Evolutionary conservation across 108 stramenopile genomes (phyloP), one percentile per base, ranked within the genome.

Genomic region (Aurantiochytrium sp.): DNA sequence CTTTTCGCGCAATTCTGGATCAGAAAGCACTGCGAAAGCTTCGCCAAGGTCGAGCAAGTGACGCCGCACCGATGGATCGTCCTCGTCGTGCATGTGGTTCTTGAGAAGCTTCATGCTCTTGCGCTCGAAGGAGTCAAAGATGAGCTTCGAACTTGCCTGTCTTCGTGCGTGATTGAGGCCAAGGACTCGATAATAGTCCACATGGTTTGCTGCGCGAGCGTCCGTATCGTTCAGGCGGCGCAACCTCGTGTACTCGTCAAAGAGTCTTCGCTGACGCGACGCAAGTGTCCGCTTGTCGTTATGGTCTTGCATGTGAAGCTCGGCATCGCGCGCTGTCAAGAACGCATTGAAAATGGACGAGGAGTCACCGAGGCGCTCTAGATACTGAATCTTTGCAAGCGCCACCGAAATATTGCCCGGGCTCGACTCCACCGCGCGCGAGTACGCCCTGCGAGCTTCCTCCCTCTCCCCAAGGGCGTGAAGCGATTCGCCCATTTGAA

Each of bases 21-120:
- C 94, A 5, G 91, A 90, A 23, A 95, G 88, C 21, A 93, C 64
- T 44, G 91, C 91, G 87, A 95, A 95, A 0, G 95, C 94, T 29
- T 88, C 90, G n/a, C 94, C 87, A 28, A 95, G 90, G 64, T 92
- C 92, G 1, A 91, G 72, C 64, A 95, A 94, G 60, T 91, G 91
- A 47, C 72, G 64, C n/a, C 72, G 71, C 28, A 91, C 90, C 29
- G 87, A 64, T 5, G 83, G 28, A 35, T 72, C 58, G 44, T 93
- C 90, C 76, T 89, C 87, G 44, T 89, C 87, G 16, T 69, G 25
- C 14, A 69, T 12, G 25, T 69, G 25, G 64, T 69, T 69, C 64
- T 8, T 23, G 10, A 69, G 42, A 6, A 42, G 42, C 25, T 14
- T 10, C 6, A 12, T 28, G 25, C 10, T 0, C 64, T 28, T 69